These are phyloP conservation scores for Filobasidium wieringae DNA, from an alignment of 768 basidiomycete genomes.

Conservation along the genomic window DNA sequence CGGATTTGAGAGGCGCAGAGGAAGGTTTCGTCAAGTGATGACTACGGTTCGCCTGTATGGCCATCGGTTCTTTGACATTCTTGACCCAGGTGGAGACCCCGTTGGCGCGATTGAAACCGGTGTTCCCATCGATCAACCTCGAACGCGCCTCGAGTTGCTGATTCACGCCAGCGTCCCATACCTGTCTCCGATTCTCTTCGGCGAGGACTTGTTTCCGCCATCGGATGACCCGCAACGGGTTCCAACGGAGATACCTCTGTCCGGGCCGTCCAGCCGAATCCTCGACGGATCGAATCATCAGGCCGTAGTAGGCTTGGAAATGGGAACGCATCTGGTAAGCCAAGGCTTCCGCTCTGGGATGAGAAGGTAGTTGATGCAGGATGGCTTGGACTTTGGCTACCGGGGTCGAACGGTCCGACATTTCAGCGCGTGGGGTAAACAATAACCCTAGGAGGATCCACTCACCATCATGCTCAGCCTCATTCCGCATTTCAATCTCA, in stretches of 20 bases:
- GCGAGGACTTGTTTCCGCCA: conserved; percentile 9
- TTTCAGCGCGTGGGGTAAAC: neutral
- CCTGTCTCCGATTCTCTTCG: conserved; percentile 5
- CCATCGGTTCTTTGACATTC: no score
- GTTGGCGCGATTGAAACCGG: no score
- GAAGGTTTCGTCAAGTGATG: neutral
- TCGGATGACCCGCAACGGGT: conserved; percentile 13
- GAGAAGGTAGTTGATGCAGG: conserved; percentile 4
- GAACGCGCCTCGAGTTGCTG: neutral
- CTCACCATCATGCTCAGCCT: neutral
- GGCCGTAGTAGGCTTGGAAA: conserved; percentile 13
- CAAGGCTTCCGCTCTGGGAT: conserved; percentile 5
- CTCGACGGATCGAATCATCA: conserved; percentile 8
- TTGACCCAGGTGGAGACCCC: no score
- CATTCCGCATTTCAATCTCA: neutral
- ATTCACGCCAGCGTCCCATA: conserved; percentile 4
- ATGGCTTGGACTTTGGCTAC: conserved; percentile 2
- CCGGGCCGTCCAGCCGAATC: neutral
- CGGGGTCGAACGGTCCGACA: no score
- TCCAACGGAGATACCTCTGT: neutral
- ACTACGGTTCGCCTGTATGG: no score
- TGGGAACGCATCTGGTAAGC: conserved; percentile 13
- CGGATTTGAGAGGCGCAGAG: neutral
- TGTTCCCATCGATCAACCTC: neutral
- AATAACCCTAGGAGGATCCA: neutral